These are phyloP conservation scores for Centaurea solstitialis DNA, from an alignment of 129 eudicot species.

Conservation along the genomic window DNA sequence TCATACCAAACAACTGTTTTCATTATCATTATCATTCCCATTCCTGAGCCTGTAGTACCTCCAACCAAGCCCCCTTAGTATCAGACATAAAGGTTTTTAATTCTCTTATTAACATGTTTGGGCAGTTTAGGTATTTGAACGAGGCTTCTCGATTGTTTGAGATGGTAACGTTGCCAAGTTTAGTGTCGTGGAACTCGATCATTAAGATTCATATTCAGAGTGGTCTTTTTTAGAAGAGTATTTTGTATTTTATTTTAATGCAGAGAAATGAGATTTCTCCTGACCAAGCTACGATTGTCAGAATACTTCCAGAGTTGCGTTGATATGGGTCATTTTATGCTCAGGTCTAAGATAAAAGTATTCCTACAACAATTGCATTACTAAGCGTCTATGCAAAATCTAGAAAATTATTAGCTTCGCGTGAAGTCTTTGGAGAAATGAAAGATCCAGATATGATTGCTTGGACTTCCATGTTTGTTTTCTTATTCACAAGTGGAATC, in stretches of 20 bases:
- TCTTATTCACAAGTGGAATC: no score
- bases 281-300: constrained; percentile 53
- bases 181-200: constrained; percentile 63
- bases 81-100: no score
- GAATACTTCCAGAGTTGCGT: constrained; percentile 45
- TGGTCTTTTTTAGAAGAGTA: no score
- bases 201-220: constrained; percentile 37
- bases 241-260: constrained; percentile 35
- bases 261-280: constrained; percentile 33
- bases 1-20: no score
- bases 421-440: constrained; percentile 34
- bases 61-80: no score
- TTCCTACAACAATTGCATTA: constrained; percentile 31
- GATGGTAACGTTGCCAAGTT: constrained; percentile 26
- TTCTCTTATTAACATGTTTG: no score
- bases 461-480: constrained; percentile 41
- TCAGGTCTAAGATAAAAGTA: constrained; percentile 24
- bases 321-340: constrained; percentile 34
- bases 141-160: no score
- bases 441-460: constrained; percentile 49
- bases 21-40: no score
- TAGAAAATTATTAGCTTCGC: constrained; percentile 37
- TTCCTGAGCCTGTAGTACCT: no score
- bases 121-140: no score
- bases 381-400: constrained; percentile 41